Evolutionary conservation across 495 filamentous ascomycete genomes (phyloP).

Genomic region (Aspergillus haitiensis): DNA sequence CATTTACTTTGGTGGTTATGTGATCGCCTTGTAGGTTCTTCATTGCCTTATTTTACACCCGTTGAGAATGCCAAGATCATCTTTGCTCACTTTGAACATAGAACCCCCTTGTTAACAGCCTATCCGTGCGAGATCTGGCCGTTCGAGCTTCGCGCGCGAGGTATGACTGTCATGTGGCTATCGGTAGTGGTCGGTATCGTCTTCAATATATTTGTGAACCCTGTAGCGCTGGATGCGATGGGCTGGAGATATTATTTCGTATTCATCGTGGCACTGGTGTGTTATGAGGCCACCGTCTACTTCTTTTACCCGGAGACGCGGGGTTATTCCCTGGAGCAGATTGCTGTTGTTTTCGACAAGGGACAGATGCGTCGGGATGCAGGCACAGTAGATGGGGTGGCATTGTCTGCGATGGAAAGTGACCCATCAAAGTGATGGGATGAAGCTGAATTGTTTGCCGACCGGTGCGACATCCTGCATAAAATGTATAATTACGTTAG

Average conservation of each 20-base stretch:
- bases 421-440: too few species aligned
- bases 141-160: conserved; percentile 64
- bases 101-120: conserved; percentile 60
- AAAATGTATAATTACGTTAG: too few species aligned
- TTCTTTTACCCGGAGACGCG: conserved; percentile 69
- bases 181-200: conserved; percentile 55
- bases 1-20: conserved; percentile 57
- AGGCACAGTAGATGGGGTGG: too few species aligned
- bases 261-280: conserved; percentile 54
- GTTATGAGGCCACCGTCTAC: conserved; percentile 61
- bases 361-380: neutral
- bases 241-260: conserved; percentile 60
- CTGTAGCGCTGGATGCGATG: conserved; percentile 56
- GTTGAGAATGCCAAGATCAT: neutral
- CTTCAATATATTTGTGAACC: conserved; percentile 58
- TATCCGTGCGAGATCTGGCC: conserved; percentile 66
- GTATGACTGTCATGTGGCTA: conserved; percentile 61
- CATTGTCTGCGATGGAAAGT: too few species aligned
- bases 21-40: conserved; percentile 52
- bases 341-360: conserved; percentile 58
- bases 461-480: too few species aligned
- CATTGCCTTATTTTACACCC: neutral
- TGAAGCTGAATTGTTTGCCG: too few species aligned
- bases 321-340: conserved; percentile 64
- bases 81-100: conserved; percentile 1